These are phyloP conservation scores for Ustilago sp. DNA, from an alignment of 1,284 basidiomycete genomes.

Conservation along the genomic window DNA sequence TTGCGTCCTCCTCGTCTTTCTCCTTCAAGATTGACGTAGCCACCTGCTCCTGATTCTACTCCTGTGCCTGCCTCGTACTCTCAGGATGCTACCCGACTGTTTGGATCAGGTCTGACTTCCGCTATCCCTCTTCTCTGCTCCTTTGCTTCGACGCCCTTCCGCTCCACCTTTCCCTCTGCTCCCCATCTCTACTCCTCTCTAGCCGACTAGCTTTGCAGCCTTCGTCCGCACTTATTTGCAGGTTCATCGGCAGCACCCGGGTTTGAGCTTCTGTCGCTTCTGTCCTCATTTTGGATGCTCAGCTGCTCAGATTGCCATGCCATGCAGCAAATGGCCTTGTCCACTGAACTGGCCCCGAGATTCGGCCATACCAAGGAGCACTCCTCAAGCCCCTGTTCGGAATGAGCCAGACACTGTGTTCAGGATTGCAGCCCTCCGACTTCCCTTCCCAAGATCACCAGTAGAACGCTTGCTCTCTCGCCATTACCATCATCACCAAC, in stretches of 20 bases:
- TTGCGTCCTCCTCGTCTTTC: background rate
- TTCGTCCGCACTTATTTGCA: background rate
- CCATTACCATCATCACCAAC: background rate
- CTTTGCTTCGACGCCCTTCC: background rate
- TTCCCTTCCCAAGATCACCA: background rate
- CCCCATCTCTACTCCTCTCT: background rate
- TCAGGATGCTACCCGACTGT: background rate
- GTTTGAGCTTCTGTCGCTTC: background rate
- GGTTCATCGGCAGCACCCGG: background rate
- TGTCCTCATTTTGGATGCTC: background rate
- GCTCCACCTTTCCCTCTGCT: background rate
- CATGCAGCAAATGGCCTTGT: background rate
- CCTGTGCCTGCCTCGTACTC: background rate
- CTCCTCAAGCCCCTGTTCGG: background rate
- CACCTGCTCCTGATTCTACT: background rate
- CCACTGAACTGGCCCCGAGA: background rate
- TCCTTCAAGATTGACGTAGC: background rate
- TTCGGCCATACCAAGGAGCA: background rate
- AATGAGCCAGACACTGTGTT: background rate
- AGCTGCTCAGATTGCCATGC: background rate
- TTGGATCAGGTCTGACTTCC: background rate
- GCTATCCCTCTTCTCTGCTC: background rate
- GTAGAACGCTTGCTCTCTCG: background rate
- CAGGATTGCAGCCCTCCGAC: background rate
- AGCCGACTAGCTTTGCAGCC: background rate